Conservation (phyloP, 2,329 filamentous ascomycete species). For the Aspergillus awamori region DNA sequence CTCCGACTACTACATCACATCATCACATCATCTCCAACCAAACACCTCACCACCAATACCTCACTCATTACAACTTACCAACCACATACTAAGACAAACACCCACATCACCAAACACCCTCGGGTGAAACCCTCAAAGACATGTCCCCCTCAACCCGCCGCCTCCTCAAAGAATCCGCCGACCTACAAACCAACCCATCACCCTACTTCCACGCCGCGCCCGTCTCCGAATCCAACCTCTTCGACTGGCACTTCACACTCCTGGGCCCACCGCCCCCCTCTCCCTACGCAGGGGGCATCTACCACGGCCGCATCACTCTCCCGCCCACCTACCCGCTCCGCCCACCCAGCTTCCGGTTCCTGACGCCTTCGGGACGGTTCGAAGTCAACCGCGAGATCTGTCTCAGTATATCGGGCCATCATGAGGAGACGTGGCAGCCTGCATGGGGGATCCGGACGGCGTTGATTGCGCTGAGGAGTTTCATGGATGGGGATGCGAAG, state of each 20-base stretch:
- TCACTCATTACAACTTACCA: background rate
- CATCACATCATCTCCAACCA: background rate
- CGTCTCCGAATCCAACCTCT: constrained; percentile 79
- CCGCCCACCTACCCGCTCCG: constrained; percentile 88
- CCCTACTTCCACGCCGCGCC: constrained; percentile 84
- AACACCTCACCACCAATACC: background rate
- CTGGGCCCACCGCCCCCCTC: constrained; percentile 79
- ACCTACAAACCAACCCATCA: constrained; percentile 78
- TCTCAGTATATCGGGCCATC: constrained; percentile 87
- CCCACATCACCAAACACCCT: no score
- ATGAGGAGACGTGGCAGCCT: constrained; percentile 98
- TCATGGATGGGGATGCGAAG: constrained; percentile 88
- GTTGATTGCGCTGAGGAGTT: constrained; percentile 74
- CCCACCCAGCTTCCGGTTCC: constrained; percentile 92
- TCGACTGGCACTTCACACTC: constrained; percentile 99
- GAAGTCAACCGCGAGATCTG: constrained; percentile 98
- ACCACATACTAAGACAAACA: background rate
- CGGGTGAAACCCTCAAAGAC: background rate
- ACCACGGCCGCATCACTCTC: constrained; percentile 92
- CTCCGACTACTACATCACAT: background rate
- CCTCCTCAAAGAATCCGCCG: constrained; percentile 79
- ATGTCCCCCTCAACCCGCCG: constrained; percentile 41
- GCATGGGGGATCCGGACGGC: constrained; percentile 96
- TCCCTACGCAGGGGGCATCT: constrained; percentile 78
- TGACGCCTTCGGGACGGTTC: constrained; percentile 88